Evolutionary conservation across 2,329 filamentous ascomycete species (phyloP), one percentile per base, ranked within the genome.

Genomic region (Venturia pyrina): DNA sequence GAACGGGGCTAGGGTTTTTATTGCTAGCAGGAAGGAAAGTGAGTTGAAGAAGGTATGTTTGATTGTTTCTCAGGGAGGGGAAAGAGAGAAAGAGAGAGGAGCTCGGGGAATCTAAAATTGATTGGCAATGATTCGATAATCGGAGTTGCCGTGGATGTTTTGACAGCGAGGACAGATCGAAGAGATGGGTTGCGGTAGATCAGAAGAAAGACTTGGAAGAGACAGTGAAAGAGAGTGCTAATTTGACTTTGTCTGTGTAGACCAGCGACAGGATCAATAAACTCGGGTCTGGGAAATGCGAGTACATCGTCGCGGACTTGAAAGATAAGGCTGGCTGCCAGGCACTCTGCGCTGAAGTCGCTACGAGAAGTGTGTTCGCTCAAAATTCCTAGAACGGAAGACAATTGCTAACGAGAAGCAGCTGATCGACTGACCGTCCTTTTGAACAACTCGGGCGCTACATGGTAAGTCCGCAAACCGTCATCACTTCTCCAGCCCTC

Each of bases 401-500:
- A n/a, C 3, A 4, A 11, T 40, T 37, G 32, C 53, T 37, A n/a
- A 41, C 76, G 77, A 67, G 80, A 80, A 71, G 75, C 76, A 11
- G 73, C 72, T 2, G 75, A 76, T 46, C 70, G 73, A 15, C 65
- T 83, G 73, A 82, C 72, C 69, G 78, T 83, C 32, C 73, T 83
- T 24, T 75, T 83, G 64, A 83, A 83, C 70, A 83, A 83, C 69
- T 81, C 81, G 10, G 81, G 81, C 19, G 82, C 79, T 10, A 81
- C 80, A 64, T 83, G 81, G 79, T 59, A 46, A 28, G 21, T 43
- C 41, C 41, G 1, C 5, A 43, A 17, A 17, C 13, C 41, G 2
- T 43, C 10, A 5, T 17, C 41, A 13, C 13, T 1, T 17, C 41
- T 1, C 10, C 11, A 15, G 1, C 15, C 11, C 17, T 43, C 41